Conservation (phyloP, 139 green algal genomes). For the Volvox reticuliferus region DNA sequence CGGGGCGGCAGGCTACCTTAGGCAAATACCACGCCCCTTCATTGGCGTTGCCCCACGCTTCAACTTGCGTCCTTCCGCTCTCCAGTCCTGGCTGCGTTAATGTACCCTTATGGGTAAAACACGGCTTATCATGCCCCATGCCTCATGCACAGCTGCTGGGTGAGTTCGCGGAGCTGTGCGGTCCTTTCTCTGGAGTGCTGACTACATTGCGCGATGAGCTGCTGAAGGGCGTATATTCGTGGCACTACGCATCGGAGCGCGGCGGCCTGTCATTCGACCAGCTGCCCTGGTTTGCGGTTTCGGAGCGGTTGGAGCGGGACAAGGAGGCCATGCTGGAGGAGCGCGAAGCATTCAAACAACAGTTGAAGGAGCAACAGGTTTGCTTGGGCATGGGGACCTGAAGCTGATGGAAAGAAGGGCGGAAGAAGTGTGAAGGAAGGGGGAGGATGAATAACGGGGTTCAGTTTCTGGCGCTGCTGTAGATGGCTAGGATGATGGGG, state of each 20-base stretch:
- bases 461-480: too few species aligned
- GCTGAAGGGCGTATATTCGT: conserved; percentile 39
- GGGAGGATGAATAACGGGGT: too few species aligned
- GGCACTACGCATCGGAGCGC: conserved; percentile 52
- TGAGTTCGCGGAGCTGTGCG: conserved; percentile 68
- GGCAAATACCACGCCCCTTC: background rate
- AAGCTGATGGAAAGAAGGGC: too few species aligned
- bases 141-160: conserved; percentile 62
- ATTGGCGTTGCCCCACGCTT: background rate
- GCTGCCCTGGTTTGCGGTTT: conserved; percentile 67
- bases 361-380: conserved; percentile 59
- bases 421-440: too few species aligned
- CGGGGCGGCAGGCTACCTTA: too few species aligned
- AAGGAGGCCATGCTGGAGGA: conserved; percentile 64
- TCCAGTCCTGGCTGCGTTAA: too few species aligned
- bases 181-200: conserved; percentile 62
- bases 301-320: conserved; percentile 64
- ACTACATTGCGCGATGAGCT: conserved; percentile 61
- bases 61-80: too few species aligned
- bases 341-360: conserved; percentile 47
- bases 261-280: conserved; percentile 65
- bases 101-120: too few species aligned
- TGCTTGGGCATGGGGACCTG: too few species aligned
- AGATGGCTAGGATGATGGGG: too few species aligned
- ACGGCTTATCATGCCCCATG: background rate